phyloP scores from a whole-genome alignment of 1,284 basidiomycete species.

The Cutaneotrichosporon cyanovorans region DNA sequence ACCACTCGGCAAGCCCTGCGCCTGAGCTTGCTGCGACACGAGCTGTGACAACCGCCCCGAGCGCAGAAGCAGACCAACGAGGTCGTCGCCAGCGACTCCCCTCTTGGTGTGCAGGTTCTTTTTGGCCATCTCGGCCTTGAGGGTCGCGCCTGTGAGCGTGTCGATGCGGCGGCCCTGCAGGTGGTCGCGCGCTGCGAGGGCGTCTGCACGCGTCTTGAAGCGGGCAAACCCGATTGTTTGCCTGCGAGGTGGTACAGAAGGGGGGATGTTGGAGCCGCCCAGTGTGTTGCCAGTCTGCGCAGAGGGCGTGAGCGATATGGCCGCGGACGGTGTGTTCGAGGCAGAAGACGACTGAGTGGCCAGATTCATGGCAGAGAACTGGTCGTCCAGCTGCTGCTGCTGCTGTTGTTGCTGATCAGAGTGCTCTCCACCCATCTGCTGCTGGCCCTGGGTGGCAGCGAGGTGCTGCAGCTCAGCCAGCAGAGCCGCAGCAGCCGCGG shows the following conservation, averaged over 20 bases:
- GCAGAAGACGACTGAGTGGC: constrained; percentile 32
- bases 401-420: constrained; percentile 4
- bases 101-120: constrained; percentile 96
- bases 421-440: constrained; percentile 10
- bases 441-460: constrained; percentile 26
- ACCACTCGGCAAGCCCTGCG: constrained; percentile 3
- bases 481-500: constrained; percentile 21
- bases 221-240: constrained; percentile 99
- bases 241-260: constrained; percentile 47
- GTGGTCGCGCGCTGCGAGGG: constrained; percentile 76
- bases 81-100: constrained; percentile 52
- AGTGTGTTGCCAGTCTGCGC: constrained; percentile 30
- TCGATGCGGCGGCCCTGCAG: constrained; percentile 88
- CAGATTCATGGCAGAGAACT: constrained; percentile 34
- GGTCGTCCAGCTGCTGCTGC: constrained; percentile 27
- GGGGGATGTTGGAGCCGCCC: constrained; percentile 17
- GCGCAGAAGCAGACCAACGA: constrained; percentile 36
- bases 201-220: constrained; percentile 80
- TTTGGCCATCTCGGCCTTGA: constrained; percentile 99
- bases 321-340: constrained; percentile 40
- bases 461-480: constrained; percentile 37
- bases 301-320: constrained; percentile 51
- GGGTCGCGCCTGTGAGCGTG: constrained; percentile 82
- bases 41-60: constrained; percentile 30
- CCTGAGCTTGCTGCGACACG: constrained; percentile 12